A percentile compares a stretch with the other conserved stretches of the same genome.
phyloP scores from a whole-genome alignment of 805 yeast species.

The Sugiyamaella mastotermitis region DNA sequence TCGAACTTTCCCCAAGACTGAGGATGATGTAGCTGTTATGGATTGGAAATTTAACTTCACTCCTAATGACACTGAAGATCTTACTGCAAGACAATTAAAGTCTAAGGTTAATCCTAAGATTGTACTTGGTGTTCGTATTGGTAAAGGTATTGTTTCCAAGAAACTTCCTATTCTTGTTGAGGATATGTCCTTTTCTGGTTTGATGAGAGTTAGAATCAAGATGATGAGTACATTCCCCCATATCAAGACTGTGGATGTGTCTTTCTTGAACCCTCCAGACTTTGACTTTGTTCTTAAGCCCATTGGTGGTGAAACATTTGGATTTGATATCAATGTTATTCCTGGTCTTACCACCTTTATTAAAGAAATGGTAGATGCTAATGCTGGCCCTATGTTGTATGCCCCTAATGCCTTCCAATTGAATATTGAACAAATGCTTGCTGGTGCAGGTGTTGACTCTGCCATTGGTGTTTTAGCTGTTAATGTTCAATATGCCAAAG shows the following conservation, averaged over 20 bases:
- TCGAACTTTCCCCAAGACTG: slow-evolving; percentile 85
- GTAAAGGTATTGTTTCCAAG: slow-evolving; percentile 60
- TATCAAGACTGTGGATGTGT: slow-evolving; percentile 80
- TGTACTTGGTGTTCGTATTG: slow-evolving; percentile 67
- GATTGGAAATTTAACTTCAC: slow-evolving; percentile 93
- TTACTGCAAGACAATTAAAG: slow-evolving; percentile 77
- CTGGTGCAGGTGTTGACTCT: slow-evolving; percentile 72
- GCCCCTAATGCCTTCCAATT: slow-evolving; percentile 90
- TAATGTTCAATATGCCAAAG: slow-evolving; percentile 58
- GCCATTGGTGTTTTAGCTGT: slow-evolving; percentile 83
- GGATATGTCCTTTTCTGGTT: slow-evolving; percentile 69
- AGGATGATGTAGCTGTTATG: slow-evolving; percentile 91
- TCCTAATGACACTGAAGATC: slow-evolving; percentile 83
- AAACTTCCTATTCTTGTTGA: slow-evolving; percentile 75
- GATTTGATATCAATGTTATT: slow-evolving; percentile 78
- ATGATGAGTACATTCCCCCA: slow-evolving; percentile 92
- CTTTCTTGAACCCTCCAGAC: slow-evolving; percentile 79
- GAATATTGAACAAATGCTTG: slow-evolving; percentile 82
- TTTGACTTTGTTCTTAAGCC: slow-evolving; percentile 77
- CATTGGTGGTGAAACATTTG: slow-evolving; percentile 77
- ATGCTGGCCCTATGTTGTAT: slow-evolving; percentile 81
- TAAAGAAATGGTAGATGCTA: slow-evolving; percentile 78
- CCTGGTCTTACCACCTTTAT: slow-evolving; percentile 86
- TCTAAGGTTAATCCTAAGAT: slow-evolving; percentile 78
- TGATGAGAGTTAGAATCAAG: slow-evolving; percentile 75